Percentiles rank a stretch among this genome's conserved stretches.
phyloP scores from a whole-genome alignment of 2,329 filamentous ascomycete species.

The Metarhizium robertsii region DNA sequence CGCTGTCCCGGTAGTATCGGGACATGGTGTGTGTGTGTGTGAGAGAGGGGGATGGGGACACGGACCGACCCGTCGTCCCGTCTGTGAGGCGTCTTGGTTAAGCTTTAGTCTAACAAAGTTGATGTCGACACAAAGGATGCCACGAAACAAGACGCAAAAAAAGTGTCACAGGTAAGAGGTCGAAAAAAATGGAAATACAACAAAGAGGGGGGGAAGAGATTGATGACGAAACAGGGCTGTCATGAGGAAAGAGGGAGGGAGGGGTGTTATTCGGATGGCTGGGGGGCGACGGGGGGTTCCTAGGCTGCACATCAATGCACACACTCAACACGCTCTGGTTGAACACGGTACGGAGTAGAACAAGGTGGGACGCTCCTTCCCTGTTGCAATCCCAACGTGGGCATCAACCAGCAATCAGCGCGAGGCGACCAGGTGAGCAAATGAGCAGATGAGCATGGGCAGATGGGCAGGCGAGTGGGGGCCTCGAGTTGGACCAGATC shows the following conservation, averaged over 20 bases:
- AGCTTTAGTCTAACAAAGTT: constrained; percentile 1
- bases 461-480: not conserved
- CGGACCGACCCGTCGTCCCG: constrained; percentile 7
- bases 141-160: not conserved
- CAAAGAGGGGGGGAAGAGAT: not conserved
- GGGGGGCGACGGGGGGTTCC: not conserved
- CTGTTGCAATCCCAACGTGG: not conserved
- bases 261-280: not conserved
- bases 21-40: constrained; percentile 18
- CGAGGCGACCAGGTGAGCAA: not conserved
- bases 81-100: constrained; percentile 5
- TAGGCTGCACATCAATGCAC: not conserved
- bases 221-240: constrained; percentile 8
- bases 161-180: not conserved
- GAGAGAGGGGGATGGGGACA: not conserved
- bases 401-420: not conserved
- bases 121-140: not conserved
- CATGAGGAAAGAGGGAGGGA: not conserved
- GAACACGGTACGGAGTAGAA: not conserved
- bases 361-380: not conserved
- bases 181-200: not conserved
- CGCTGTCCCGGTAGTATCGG: constrained; percentile 25
- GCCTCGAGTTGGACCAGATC: not conserved
- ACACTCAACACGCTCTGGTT: no score
- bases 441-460: not conserved